Conservation (phyloP, 2,329 filamentous ascomycete species). For the Huntiella decipiens region DNA sequence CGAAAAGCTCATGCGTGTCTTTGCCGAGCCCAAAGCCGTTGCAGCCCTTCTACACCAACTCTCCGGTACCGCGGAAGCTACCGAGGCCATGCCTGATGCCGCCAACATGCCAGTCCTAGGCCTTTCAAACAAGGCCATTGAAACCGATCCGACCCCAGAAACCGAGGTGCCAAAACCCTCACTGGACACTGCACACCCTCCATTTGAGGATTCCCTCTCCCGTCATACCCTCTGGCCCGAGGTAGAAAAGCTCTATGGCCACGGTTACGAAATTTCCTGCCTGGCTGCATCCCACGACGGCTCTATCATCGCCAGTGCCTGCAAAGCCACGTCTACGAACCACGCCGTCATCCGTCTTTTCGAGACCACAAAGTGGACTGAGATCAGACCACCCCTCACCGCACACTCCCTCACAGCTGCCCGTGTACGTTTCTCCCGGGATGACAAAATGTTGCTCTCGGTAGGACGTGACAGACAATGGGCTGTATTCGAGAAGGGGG, state of each 20-base stretch:
- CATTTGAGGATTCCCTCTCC: constrained; percentile 74
- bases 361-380: constrained; percentile 71
- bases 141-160: constrained; percentile 22
- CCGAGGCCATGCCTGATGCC: constrained; percentile 51
- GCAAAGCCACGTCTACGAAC: constrained; percentile 77
- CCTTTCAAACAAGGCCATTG: constrained; percentile 85
- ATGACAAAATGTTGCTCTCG: constrained; percentile 60
- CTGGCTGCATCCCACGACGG: constrained; percentile 62
- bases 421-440: constrained; percentile 56
- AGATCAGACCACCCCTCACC: constrained; percentile 64
- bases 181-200: constrained; percentile 52
- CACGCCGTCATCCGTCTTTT: constrained; percentile 89
- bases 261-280: constrained; percentile 90
- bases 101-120: constrained; percentile 91
- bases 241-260: constrained; percentile 88
- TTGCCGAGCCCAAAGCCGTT: constrained; percentile 71
- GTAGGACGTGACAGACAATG: constrained; percentile 86
- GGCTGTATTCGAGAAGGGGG: constrained; percentile 51
- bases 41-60: constrained; percentile 53
- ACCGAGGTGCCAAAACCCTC: constrained; percentile 40
- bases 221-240: constrained; percentile 91
- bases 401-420: constrained; percentile 78
- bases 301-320: constrained; percentile 68
- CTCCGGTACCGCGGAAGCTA: constrained; percentile 27
- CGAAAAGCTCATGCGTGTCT: constrained; percentile 93